Conservation (phyloP, 164 flowering plant species). For the Vitis riparia region DNA sequence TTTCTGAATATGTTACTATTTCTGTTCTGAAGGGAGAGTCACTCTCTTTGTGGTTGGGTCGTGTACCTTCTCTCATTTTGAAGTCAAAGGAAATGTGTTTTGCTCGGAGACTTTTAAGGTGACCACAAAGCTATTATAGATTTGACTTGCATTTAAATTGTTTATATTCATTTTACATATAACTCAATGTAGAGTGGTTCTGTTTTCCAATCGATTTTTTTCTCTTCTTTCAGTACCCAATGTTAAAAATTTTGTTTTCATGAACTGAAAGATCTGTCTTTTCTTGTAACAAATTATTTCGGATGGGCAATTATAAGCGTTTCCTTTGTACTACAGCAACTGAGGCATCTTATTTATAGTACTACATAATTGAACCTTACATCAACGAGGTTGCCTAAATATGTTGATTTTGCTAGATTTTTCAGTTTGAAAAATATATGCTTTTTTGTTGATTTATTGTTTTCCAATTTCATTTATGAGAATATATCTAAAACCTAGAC, state of each 20-base stretch:
- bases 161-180: too few relatives aligned
- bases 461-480: too few relatives aligned
- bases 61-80: constrained; percentile 40
- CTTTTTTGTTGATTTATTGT: too few relatives aligned
- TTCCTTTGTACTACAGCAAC: constrained; percentile 55
- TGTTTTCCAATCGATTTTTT: not conserved
- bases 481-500: too few relatives aligned
- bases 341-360: constrained; percentile 75
- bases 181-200: too few relatives aligned
- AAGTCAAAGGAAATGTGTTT: constrained; percentile 73
- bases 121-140: not conserved
- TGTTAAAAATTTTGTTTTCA: not conserved
- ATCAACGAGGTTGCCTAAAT: constrained; percentile 55
- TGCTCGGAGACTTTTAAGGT: constrained; percentile 74
- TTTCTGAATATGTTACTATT: constrained; percentile 5
- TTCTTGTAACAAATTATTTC: constrained; percentile 41
- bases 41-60: constrained; percentile 71
- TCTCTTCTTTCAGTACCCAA: not conserved
- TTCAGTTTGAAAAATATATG: too few relatives aligned
- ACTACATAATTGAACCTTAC: constrained; percentile 67
- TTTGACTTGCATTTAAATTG: too few relatives aligned
- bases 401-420: not conserved
- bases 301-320: constrained; percentile 61
- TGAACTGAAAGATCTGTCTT: constrained; percentile 3
- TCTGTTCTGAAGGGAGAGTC: constrained; percentile 61